Evolutionary conservation across 495 filamentous ascomycete species (phyloP), one percentile per base, ranked within the genome.

Genomic region (Penicillium silybi): DNA sequence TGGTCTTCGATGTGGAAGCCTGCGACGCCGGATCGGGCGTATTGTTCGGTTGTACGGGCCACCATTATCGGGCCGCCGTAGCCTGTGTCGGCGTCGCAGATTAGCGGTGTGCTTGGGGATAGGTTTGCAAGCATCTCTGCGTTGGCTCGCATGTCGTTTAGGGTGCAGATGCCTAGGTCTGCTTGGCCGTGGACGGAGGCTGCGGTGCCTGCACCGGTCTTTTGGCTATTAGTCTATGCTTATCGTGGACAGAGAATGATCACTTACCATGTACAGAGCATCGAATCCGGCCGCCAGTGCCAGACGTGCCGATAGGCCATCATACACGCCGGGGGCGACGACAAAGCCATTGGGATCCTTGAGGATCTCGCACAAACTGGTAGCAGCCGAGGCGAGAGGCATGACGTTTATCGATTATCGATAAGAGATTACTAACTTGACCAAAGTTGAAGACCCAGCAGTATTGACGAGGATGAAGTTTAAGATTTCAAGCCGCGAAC

Each of bases 1-100:
- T 89, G 85, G 71, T 89, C 86, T 65, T 90, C 86, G 58, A 89
- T 76, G 61, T 89, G 85, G 53, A 89, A 75, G 29, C 72, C 87
- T 3, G 86, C 86, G 0, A 89, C 82, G 38, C 84, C 84, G 8
- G 83, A 75, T 7, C 77, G 76, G 19, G 80, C 79, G 65, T 88
- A 90, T 52, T 82, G 74, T 52, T 78, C 72, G 16, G 85, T 79
- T 1, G 84, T 83, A 34, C 80, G 74, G 15, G 79, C 72, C 19
- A 88, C 79, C 77, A 85, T 85, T 47, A 86, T 72, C 5, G 81
- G 80, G 0, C 80, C 83, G 50, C 83, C 83, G 61, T 80, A 86
- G 34, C 83, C 83, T 22, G 82, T 85, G 65, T 90, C 86, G 25
- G 82, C 84, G 58, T 89, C 86, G 47, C 85, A 84, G 57, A 89